Base-by-base conservation (phyloP, 176 grass and related monocot species). In the Themeda triandra region DNA sequence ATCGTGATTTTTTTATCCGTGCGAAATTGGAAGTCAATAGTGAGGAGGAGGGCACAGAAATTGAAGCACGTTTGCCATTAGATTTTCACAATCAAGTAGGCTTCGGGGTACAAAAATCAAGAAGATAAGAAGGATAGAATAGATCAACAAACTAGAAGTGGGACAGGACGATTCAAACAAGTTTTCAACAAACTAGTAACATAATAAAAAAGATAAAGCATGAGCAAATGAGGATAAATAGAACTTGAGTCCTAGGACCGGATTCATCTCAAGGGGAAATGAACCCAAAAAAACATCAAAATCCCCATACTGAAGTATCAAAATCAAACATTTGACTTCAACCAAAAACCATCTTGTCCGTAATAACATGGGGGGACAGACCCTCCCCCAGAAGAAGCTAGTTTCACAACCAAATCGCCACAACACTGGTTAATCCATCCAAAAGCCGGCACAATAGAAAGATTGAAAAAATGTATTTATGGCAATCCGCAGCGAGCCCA, bases 1-100 rank as follows among this genome's bases (percentile, higher is more conserved):
- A 80, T 87, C 27, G 3, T 80, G 63, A 71, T 70, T 70, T 51
- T 76, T 80, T 75, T 84, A 83, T 82, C 68, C 36, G 64, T 65
- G 45, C 10, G 23, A 65, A 75, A 83, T 71, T 25, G 31, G 10
- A 72, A 92, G 32, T 69, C 78, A 85, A 70, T 76, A 64, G 7
- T 39, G 73, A 85, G 64, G 60, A 63, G 8, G 24, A 70, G 49
- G 44, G 79, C 68, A 83, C 68, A 82, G 74, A 82, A 80, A 80
- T 74, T 82, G 78, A 79, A 75, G 72, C 67, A 51, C 15, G 51
- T 62, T 71, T 48, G 44, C 59, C 30, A 32, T 15, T 18, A 73
- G 67, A 86, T 54, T 66, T 66, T 69, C 58, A 81, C 25, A 85
- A 74, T 31, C 51, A 66, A 66, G 36, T 32, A 71, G 27, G 77